Percentiles rank a stretch among this genome's conserved stretches.
Evolutionary conservation across 768 basidiomycete species (phyloP).

Genomic region (Termitomyces sp.): DNA sequence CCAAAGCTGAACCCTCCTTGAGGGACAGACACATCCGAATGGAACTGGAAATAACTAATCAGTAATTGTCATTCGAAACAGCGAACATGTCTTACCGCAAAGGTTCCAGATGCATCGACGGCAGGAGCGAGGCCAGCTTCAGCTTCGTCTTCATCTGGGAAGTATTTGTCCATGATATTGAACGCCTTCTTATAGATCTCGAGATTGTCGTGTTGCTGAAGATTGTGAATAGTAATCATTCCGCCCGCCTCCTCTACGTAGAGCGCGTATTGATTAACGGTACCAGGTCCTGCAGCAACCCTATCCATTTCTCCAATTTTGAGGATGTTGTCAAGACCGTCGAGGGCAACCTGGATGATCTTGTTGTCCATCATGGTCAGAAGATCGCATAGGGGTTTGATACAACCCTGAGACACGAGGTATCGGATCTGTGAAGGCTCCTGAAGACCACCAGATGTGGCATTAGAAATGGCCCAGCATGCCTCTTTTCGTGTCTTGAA

Average conservation of each 20-base stretch:
- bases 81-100: constrained; percentile 52
- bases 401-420: constrained; percentile 95
- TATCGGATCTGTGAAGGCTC: constrained; percentile 97
- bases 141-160: constrained; percentile 95
- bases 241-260: constrained; percentile 98
- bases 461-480: constrained; percentile 99
- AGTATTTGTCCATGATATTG: constrained; percentile 97
- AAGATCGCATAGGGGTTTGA: constrained; percentile 96
- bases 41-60: constrained; percentile 51
- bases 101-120: constrained; percentile 70
- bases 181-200: constrained; percentile 99
- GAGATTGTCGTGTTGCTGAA: constrained; percentile 98
- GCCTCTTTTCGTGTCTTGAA: constrained; percentile 99
- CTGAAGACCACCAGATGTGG: constrained; percentile 95
- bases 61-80: constrained; percentile 7
- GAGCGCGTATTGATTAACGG: constrained; percentile 87
- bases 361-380: constrained; percentile 99
- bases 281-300: constrained; percentile 74
- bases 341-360: constrained; percentile 97
- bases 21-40: constrained; percentile 81
- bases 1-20: constrained; percentile 97
- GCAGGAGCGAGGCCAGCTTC: constrained; percentile 81
- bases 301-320: constrained; percentile 98
- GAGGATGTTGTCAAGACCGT: constrained; percentile 96
- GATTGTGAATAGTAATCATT: constrained; percentile 98